phyloP scores from a whole-genome alignment of 2,329 filamentous ascomycete species.

The Aureobasidium leucospermi region DNA sequence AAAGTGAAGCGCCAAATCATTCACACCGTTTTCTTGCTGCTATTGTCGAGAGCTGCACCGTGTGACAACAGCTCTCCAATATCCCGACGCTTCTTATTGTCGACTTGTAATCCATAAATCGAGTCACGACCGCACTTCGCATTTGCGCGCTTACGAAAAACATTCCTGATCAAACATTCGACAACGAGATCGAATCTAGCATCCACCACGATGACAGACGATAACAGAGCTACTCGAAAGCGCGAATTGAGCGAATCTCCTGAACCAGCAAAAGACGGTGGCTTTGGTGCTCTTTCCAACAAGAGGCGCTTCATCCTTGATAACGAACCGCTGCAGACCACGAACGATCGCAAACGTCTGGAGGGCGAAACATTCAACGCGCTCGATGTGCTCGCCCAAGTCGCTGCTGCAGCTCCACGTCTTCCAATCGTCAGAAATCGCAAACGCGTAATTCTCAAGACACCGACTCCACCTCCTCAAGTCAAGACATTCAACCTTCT shows the following conservation, averaged over 20 bases:
- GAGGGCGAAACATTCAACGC: not conserved
- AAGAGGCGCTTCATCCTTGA: conserved; percentile 4
- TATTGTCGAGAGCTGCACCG: not conserved
- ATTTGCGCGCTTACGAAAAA: not conserved
- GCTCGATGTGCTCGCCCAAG: conserved; percentile 1
- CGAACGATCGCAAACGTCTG: not conserved
- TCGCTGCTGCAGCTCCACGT: not conserved
- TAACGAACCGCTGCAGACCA: not conserved
- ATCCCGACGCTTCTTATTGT: not conserved
- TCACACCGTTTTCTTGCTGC: not conserved
- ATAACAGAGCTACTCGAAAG: not conserved
- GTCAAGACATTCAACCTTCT: conserved; percentile 26
- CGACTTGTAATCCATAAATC: not conserved
- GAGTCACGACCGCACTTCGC: not conserved
- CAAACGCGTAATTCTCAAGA: not conserved
- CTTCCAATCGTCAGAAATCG: not conserved
- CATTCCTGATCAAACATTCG: not conserved
- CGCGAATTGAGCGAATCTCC: not conserved
- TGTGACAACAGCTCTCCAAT: not conserved
- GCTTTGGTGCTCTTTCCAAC: not conserved
- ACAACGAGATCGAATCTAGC: not conserved
- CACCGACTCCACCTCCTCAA: not conserved
- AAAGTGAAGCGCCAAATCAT: not conserved
- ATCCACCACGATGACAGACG: not conserved
- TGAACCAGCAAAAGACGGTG: not conserved